Evolutionary conservation across 1,284 basidiomycete genomes (phyloP).

Genomic region (Sanghuangporus sanghuang): DNA sequence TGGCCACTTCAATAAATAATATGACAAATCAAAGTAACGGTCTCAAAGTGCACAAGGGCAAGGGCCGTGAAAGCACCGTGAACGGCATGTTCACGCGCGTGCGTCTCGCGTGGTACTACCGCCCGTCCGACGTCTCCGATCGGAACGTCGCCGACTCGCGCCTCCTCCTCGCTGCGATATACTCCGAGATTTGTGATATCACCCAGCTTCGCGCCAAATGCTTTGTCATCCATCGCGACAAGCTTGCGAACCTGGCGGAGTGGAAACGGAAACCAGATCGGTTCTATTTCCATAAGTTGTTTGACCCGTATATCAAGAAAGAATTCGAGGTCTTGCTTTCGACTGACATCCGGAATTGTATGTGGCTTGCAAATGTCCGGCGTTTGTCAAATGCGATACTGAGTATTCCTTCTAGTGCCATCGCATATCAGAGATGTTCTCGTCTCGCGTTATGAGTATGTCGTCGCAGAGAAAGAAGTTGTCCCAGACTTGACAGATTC

Average conservation of each 20-base stretch:
- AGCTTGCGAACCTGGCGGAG: conserved; percentile 88
- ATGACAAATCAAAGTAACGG: conserved; percentile 32
- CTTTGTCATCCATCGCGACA: conserved; percentile 90
- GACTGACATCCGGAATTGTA: conserved; percentile 84
- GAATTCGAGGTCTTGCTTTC: conserved; percentile 95
- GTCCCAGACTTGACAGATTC: conserved; percentile 87
- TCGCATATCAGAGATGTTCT: conserved; percentile 73
- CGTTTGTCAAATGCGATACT: conserved; percentile 24
- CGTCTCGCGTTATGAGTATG: conserved; percentile 85
- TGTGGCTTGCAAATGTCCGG: conserved; percentile 31
- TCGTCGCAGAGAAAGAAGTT: conserved; percentile 91
- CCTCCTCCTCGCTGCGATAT: conserved; percentile 89
- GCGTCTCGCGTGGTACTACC: conserved; percentile 90
- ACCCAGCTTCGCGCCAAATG: conserved; percentile 88
- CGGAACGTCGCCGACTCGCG: conserved; percentile 83
- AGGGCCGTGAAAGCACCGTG: conserved; percentile 29
- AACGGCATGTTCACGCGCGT: conserved; percentile 65
- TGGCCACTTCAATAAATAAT: conserved; percentile 23
- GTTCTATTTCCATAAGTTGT: conserved; percentile 92
- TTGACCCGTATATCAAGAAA: conserved; percentile 97
- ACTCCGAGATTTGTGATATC: conserved; percentile 91
- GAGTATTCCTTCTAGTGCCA: conserved; percentile 54
- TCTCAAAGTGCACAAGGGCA: not conserved
- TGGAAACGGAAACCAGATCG: conserved; percentile 95
- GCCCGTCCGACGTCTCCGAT: conserved; percentile 85